Evolutionary conservation across 805 yeast genomes (phyloP), one percentile per base, ranked within the genome.

Genomic region (Candida methanosorbosa): DNA sequence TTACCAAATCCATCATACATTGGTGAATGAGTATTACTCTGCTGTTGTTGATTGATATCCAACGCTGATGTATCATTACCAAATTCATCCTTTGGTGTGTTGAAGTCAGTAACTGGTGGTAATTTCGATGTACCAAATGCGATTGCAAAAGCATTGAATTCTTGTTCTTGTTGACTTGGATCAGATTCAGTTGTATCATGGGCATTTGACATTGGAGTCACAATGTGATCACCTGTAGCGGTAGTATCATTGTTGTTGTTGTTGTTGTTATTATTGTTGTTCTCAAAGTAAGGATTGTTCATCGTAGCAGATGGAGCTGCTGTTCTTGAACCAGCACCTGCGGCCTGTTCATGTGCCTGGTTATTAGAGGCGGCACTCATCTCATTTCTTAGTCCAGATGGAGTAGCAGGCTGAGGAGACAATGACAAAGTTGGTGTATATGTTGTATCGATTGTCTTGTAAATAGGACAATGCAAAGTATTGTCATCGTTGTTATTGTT

Each of bases 41-140:
- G 23, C 17, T 9, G 24, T n/a, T 28, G 20, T n/a, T n/a, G n/a
- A 18, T 18, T 18, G 23, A 28, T 28, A 8, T 28, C 30, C 9
- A 18, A 16, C 14, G 18, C n/a, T n/a, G n/a, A 18, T 18, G 30
- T 15, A 28, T 21, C 20, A 12, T 14, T 20, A n/a, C 4, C 13
- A 7, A 29, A 30, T 14, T 30, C 33, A 9, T 9, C 7, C 27
- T 15, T 20, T 22, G 33, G 33, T n/a, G 33, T 30, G 22, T 30
- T 30, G 16, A 13, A 55, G 40, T 56, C 61, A 8, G 61, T 56
- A 24, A 56, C 61, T 4, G 61, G 61, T 2, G 61, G 61, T 33
- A 56, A 41, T 29, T 54, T 56, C 4, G 61, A 52, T 2, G 61
- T 56, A 40, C 61, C 61, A 41, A 56, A 56, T 13, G 61, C 61